Evolutionary conservation across 164 flowering plant genomes (phyloP).

Genomic region (Aristolochia californica): DNA sequence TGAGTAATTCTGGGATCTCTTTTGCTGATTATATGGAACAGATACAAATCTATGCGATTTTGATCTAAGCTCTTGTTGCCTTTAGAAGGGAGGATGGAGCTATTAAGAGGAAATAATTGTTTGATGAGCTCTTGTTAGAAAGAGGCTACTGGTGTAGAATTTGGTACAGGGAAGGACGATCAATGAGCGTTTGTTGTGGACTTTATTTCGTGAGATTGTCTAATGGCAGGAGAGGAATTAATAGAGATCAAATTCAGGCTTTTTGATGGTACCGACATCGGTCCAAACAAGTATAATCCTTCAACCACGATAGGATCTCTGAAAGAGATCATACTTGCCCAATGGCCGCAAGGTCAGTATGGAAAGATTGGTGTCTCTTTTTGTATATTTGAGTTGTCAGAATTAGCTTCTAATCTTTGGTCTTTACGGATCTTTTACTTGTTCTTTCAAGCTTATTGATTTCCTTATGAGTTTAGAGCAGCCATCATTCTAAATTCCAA

Average conservation of each 20-base stretch:
- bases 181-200: background rate
- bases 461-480: background rate
- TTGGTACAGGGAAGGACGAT: background rate
- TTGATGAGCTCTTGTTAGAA: no score
- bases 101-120: no score
- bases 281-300: slow-evolving; percentile 50
- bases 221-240: slow-evolving; percentile 56
- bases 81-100: no score
- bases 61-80: no score
- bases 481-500: no score
- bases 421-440: background rate
- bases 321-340: slow-evolving; percentile 50
- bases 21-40: no score
- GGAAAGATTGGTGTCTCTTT: no score
- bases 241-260: slow-evolving; percentile 69
- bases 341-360: slow-evolving; percentile 83
- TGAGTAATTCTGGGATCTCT: no score
- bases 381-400: slow-evolving; percentile 12
- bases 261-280: slow-evolving; percentile 60
- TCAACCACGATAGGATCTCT: slow-evolving; percentile 44
- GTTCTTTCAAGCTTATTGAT: background rate
- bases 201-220: no score
- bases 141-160: background rate
- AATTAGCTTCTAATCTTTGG: background rate
- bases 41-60: no score